Base-by-base conservation (phyloP, 306 rosid species). In the Fragaria iinumae region DNA sequence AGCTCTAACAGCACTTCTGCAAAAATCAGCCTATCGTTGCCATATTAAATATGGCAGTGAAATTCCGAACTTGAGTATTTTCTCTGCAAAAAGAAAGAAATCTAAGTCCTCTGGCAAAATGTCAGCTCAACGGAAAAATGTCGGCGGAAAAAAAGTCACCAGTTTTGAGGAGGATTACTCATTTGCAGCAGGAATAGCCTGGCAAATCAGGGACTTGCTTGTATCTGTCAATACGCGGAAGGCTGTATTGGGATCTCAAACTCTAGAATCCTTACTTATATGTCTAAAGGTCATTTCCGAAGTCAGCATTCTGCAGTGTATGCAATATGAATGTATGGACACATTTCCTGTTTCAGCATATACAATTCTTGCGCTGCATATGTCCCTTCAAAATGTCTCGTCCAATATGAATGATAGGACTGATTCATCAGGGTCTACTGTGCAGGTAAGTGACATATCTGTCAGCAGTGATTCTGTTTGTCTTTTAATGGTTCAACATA, bases 161-260 rank as follows among this genome's bases (percentile, higher is more conserved):
- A 79, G 29, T 62, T 94, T 95, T 83, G 92, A 88, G 86, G 91
- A 87, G 60, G 98, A 95, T 82, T 95, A 92, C 84, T 82, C 88
- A 69, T 67, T 87, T 80, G 91, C 95, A 38, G 88, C 82, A 57
- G 98, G 95, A 65, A 76, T 92, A 77, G 85, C 96, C 67, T 95
- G 98, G 97, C 97, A 95, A 88, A 84, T 92, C 52, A 88, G 83
- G 76, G 96, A 95, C 77, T 80, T 95, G 83, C 85, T 92, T 80
- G 80, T 60, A 68, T 85, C 85, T 23, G 92, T 84, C 80, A 85
- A 86, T 71, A 56, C 85, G 43, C 84, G 80, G 77, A 92, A 89
- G 73, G 84, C 86, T 72, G 64, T 90, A 76, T 74, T 92, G 83
- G 83, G 69, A 71, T 85, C 90, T 75, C 90, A 85, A 79, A 49